Percentiles rank a stretch among this genome's conserved stretches.
Evolutionary conservation across 257 asterid species (phyloP).

Genomic region (Paulownia fortunei): DNA sequence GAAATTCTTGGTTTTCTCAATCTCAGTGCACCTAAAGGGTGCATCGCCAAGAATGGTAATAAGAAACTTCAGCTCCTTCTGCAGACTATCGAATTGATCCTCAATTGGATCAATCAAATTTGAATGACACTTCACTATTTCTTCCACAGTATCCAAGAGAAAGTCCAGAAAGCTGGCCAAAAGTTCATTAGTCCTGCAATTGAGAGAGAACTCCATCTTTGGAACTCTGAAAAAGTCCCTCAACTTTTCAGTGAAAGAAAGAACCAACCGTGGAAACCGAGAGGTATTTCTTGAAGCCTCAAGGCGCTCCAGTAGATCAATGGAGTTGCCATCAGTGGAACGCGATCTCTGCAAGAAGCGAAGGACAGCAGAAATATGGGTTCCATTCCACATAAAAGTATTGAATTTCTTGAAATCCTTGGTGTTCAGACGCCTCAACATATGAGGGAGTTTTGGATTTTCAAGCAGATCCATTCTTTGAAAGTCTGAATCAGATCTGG

Average conservation of each 20-base stretch:
- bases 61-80: constrained; percentile 26
- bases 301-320: constrained; percentile 5
- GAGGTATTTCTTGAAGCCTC: constrained; percentile 21
- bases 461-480: constrained; percentile 32
- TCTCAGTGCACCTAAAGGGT: constrained; percentile 10
- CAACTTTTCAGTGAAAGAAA: constrained; percentile 16
- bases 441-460: constrained; percentile 22
- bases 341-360: constrained; percentile 16
- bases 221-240: constrained; percentile 22
- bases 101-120: not conserved
- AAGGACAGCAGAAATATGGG: constrained; percentile 24
- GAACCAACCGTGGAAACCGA: constrained; percentile 21
- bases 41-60: constrained; percentile 31
- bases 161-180: constrained; percentile 31
- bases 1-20: not conserved
- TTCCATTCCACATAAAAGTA: constrained; percentile 31
- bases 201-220: not conserved
- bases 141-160: constrained; percentile 22
- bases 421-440: constrained; percentile 15
- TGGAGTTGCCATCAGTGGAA: not conserved
- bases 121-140: constrained; percentile 6
- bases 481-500: not conserved
- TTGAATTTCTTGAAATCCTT: constrained; percentile 28
- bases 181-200: constrained; percentile 19
- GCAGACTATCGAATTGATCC: constrained; percentile 5